phyloP scores from a whole-genome alignment of 2,329 filamentous ascomycete species.

The Phoma sp. region DNA sequence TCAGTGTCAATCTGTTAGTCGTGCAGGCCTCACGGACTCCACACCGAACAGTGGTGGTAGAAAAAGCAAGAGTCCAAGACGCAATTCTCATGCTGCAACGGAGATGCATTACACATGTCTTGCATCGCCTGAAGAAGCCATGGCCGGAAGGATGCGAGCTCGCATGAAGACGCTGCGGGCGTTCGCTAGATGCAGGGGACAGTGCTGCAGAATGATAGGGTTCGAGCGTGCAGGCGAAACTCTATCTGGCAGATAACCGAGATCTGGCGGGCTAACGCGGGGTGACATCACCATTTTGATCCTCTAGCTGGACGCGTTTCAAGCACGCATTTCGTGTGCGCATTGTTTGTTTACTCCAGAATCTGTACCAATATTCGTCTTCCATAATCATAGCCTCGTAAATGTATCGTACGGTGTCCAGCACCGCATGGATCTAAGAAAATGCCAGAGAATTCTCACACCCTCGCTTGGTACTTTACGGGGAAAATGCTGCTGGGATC shows the following conservation, averaged over 20 bases:
- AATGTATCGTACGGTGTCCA: not conserved
- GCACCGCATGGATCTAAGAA: not conserved
- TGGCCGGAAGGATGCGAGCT: not conserved
- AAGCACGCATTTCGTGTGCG: not conserved
- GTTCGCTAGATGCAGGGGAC: not conserved
- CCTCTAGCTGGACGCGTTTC: too few species aligned
- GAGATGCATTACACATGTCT: slow-evolving; percentile 11
- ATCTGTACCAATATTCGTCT: not conserved
- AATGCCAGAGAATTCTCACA: slow-evolving; percentile 10
- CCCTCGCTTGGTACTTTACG: slow-evolving; percentile 35
- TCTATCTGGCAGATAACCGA: slow-evolving; percentile 12
- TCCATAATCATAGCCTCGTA: not conserved
- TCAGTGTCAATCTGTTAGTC: too few species aligned
- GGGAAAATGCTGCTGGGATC: slow-evolving; percentile 49
- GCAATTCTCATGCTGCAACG: not conserved
- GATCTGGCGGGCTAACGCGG: slow-evolving; percentile 6
- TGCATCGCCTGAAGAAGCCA: not conserved
- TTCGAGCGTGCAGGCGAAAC: slow-evolving; percentile 1
- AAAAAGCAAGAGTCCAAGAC: not conserved
- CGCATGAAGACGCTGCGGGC: too few species aligned
- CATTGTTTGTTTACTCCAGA: not conserved
- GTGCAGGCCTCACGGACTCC: too few species aligned
- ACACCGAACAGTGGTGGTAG: too few species aligned
- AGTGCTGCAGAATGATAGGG: too few species aligned
- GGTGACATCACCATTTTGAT: slow-evolving; percentile 8